phyloP scores from a whole-genome alignment of 257 asterid species.

The Nicotiana attenuata region DNA sequence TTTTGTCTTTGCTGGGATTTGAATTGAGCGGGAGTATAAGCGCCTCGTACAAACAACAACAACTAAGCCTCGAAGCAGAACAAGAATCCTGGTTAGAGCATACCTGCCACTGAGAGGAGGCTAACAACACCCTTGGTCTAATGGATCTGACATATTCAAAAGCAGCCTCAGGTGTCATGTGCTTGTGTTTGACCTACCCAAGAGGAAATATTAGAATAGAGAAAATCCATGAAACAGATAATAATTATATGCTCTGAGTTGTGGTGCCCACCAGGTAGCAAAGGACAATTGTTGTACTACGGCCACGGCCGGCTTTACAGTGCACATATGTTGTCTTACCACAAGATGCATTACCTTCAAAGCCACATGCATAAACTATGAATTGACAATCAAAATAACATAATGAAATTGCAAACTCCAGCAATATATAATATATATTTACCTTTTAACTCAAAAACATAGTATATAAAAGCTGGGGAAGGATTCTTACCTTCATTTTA shows the following conservation, averaged over 20 bases:
- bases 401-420: neutral
- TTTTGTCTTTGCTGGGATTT: no score
- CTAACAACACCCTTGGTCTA: slow-evolving; percentile 79
- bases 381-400: neutral
- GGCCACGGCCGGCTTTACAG: slow-evolving; percentile 98
- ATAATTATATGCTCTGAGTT: neutral
- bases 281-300: slow-evolving; percentile 93
- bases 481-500: neutral
- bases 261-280: slow-evolving; percentile 66
- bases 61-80: neutral
- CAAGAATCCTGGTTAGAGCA: neutral
- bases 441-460: neutral
- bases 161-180: slow-evolving; percentile 73
- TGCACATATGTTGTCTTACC: slow-evolving; percentile 83
- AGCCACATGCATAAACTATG: neutral
- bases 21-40: neutral
- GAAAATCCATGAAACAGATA: neutral
- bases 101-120: slow-evolving; percentile 86
- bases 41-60: neutral
- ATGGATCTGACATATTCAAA: slow-evolving; percentile 64
- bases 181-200: slow-evolving; percentile 68
- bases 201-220: neutral
- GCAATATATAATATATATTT: neutral
- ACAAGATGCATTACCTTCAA: slow-evolving; percentile 49
- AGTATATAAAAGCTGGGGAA: neutral